phyloP scores from a whole-genome alignment of 805 yeast genomes.

The Metschnikowia colocasiae region DNA sequence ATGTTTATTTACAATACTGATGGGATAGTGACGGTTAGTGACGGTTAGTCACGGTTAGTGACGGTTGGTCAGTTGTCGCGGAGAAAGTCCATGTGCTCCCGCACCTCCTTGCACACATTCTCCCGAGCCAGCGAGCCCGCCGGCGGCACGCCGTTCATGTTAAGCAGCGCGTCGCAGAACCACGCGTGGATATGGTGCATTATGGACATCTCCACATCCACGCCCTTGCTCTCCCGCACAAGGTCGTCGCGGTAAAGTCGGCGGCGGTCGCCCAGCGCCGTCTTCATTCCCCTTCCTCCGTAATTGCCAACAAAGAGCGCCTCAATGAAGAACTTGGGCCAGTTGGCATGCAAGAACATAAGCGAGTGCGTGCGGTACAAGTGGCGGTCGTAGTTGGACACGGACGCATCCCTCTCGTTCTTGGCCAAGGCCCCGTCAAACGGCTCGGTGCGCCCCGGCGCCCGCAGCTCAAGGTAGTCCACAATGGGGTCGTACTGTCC shows the following conservation, averaged over 20 bases:
- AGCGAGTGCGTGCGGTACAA: slow-evolving; percentile 25
- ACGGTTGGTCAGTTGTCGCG: too few relatives aligned
- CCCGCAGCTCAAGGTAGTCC: slow-evolving; percentile 23
- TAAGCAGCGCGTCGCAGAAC: slow-evolving; percentile 25
- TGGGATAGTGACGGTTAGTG: too few relatives aligned
- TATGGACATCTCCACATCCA: slow-evolving; percentile 29
- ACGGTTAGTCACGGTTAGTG: too few relatives aligned
- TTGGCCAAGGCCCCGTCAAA: slow-evolving; percentile 17
- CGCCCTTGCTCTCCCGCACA: slow-evolving; percentile 23
- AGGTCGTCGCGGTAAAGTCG: slow-evolving; percentile 27
- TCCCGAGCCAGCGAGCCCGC: slow-evolving; percentile 17
- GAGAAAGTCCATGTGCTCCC: slow-evolving; percentile 22
- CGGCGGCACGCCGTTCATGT: slow-evolving; percentile 22
- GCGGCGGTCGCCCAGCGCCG: not conserved
- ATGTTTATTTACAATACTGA: too few relatives aligned
- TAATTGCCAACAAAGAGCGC: slow-evolving; percentile 27
- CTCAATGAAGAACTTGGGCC: slow-evolving; percentile 30
- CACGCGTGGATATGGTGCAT: slow-evolving; percentile 27
- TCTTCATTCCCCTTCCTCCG: slow-evolving; percentile 27
- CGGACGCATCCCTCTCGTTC: slow-evolving; percentile 19
- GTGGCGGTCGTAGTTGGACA: slow-evolving; percentile 30
- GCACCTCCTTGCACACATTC: slow-evolving; percentile 24
- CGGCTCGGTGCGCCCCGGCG: not conserved
- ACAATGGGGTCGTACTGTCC: slow-evolving; percentile 38
- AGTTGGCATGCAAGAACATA: slow-evolving; percentile 36